These are phyloP conservation scores for Candida sithepensis DNA, from an alignment of 805 yeast species.

Conservation along the genomic window DNA sequence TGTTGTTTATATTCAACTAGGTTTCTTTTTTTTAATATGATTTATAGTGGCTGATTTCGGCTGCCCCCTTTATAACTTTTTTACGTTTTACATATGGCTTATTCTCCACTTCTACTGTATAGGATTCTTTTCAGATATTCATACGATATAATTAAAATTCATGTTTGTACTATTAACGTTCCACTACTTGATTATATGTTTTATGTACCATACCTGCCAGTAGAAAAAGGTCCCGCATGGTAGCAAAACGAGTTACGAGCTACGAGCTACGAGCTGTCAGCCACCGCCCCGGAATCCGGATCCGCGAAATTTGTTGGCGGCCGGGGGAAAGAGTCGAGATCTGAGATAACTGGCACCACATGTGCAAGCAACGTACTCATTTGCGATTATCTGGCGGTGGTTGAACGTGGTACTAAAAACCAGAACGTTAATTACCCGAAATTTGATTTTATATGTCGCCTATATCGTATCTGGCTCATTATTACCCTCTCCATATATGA, in stretches of 20 bases:
- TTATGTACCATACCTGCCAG: no score
- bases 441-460: neutral
- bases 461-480: neutral
- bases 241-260: no score
- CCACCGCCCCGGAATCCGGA: no score
- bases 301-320: no score
- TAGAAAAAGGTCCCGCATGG: neutral
- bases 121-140: neutral
- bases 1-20: neutral
- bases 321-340: no score
- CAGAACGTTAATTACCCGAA: no score
- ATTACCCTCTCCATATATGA: neutral
- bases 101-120: neutral
- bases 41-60: neutral
- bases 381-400: no score
- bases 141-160: neutral
- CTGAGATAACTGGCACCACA: no score
- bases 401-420: no score
- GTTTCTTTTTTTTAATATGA: neutral
- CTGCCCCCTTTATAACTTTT: neutral
- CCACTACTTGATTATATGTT: no score
- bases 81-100: neutral
- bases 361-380: no score
- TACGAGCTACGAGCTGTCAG: no score
- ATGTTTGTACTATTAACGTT: neutral